Conservation (phyloP, 2,329 filamentous ascomycete species). For the Epichloe elymi region DNA sequence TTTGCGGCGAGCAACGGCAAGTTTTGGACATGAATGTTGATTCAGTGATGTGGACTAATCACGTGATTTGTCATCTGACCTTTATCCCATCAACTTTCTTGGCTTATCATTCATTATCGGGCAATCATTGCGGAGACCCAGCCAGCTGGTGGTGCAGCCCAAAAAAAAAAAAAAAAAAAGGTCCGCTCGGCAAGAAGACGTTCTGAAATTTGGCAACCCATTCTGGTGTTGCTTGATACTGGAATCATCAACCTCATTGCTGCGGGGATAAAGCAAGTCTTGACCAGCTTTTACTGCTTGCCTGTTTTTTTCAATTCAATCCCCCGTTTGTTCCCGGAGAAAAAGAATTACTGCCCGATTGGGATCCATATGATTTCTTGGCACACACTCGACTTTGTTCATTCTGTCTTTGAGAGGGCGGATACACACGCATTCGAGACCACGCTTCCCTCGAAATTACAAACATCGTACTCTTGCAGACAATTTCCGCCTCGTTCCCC, state of each 20-base stretch:
- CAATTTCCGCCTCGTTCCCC: not conserved
- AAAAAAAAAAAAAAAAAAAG: constrained; percentile 16
- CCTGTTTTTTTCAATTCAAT: not conserved
- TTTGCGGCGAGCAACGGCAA: not conserved
- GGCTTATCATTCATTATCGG: not conserved
- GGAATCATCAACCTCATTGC: not conserved
- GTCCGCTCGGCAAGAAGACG: constrained; percentile 13
- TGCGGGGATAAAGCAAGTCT: not conserved
- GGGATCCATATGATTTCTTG: not conserved
- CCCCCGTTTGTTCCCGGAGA: not conserved
- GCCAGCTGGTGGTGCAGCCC: constrained; percentile 6
- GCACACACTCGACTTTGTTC: not conserved
- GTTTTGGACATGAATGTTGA: not conserved
- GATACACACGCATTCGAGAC: constrained; percentile 2
- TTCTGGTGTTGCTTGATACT: constrained; percentile 5
- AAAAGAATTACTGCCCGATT: not conserved
- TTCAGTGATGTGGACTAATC: not conserved
- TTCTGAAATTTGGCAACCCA: constrained; percentile 21
- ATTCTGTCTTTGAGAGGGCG: not conserved
- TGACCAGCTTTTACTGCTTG: not conserved
- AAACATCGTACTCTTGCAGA: not conserved
- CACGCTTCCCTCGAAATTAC: not conserved
- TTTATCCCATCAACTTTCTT: not conserved
- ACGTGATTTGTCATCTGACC: not conserved
- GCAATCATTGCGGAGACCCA: constrained; percentile 5